phyloP scores from a whole-genome alignment of 805 yeast genomes.

The Cyberlindnera saturnus region DNA sequence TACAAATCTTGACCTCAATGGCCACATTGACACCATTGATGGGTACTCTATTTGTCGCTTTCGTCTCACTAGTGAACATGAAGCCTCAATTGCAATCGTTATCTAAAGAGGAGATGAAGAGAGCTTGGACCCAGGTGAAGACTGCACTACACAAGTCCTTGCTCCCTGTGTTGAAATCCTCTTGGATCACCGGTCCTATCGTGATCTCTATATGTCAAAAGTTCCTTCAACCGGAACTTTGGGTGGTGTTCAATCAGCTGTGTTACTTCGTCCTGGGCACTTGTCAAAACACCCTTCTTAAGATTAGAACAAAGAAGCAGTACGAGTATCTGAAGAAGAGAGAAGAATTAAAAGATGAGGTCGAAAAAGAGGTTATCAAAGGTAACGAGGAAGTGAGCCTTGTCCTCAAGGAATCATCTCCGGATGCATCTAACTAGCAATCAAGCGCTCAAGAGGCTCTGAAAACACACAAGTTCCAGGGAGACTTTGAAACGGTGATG shows the following conservation, averaged over 20 bases:
- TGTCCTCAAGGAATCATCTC: conserved; percentile 4
- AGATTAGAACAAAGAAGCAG: conserved; percentile 27
- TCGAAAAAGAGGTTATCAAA: conserved; percentile 8
- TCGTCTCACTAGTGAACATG: conserved; percentile 45
- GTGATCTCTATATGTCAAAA: conserved; percentile 52
- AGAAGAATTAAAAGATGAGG: conserved; percentile 17
- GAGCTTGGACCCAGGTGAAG: conserved; percentile 17
- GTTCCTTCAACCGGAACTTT: conserved; percentile 48
- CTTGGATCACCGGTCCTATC: conserved; percentile 48
- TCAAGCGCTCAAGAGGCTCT: not conserved
- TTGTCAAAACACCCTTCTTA: conserved; percentile 51
- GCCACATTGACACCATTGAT: conserved; percentile 50
- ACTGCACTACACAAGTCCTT: conserved; percentile 34
- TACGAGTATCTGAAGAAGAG: conserved; percentile 15
- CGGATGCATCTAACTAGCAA: conserved; percentile 1
- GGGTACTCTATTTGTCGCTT: conserved; percentile 41
- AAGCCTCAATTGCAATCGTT: conserved; percentile 14
- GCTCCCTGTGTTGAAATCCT: conserved; percentile 40
- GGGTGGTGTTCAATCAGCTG: conserved; percentile 59
- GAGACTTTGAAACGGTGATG: not conserved
- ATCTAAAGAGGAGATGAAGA: conserved; percentile 7
- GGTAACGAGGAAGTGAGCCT: conserved; percentile 7
- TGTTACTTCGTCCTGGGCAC: conserved; percentile 59
- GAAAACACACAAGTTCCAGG: not conserved
- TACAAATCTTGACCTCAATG: conserved; percentile 47